phyloP scores from a whole-genome alignment of 2,329 filamentous ascomycete genomes.

The Dactylellina haptotyla region DNA sequence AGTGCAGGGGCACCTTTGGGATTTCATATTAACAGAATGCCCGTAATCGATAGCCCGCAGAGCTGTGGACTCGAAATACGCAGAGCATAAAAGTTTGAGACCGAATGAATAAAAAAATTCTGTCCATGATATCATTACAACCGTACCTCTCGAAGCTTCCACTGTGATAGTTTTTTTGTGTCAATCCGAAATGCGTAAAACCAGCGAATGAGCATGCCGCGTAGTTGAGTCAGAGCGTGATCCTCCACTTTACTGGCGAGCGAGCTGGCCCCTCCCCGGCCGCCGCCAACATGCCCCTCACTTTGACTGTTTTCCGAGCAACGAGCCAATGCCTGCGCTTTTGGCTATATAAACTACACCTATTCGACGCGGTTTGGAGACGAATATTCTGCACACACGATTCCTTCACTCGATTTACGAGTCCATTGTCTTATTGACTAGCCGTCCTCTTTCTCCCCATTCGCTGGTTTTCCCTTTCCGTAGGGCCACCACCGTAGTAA shows the following conservation, averaged over 20 bases:
- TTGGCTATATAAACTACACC: slow-evolving; percentile 14
- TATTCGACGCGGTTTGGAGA: no score
- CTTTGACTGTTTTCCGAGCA: not conserved
- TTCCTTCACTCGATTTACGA: not conserved
- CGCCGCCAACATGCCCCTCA: slow-evolving; percentile 15
- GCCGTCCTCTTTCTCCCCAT: not conserved
- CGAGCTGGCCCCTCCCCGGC: not conserved
- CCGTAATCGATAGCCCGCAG: no score
- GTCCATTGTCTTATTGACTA: not conserved
- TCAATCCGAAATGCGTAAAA: not conserved
- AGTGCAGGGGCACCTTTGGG: not conserved
- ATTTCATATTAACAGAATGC: no score
- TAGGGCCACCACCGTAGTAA: no score
- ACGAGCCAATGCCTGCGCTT: slow-evolving; percentile 14
- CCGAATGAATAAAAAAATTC: slow-evolving; percentile 5
- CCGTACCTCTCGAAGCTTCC: slow-evolving; percentile 5
- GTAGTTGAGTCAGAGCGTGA: slow-evolving; percentile 28
- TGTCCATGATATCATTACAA: not conserved
- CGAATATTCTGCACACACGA: not conserved
- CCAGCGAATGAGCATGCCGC: not conserved
- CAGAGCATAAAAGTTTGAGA: slow-evolving; percentile 14
- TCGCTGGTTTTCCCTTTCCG: no score
- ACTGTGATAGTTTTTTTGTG: not conserved
- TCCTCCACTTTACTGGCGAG: slow-evolving; percentile 24
- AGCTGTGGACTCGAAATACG: not conserved